Evolutionary conservation across 2,329 filamentous ascomycete genomes (phyloP), one percentile per base, ranked within the genome.

Genomic region (Colletotrichum sp.): DNA sequence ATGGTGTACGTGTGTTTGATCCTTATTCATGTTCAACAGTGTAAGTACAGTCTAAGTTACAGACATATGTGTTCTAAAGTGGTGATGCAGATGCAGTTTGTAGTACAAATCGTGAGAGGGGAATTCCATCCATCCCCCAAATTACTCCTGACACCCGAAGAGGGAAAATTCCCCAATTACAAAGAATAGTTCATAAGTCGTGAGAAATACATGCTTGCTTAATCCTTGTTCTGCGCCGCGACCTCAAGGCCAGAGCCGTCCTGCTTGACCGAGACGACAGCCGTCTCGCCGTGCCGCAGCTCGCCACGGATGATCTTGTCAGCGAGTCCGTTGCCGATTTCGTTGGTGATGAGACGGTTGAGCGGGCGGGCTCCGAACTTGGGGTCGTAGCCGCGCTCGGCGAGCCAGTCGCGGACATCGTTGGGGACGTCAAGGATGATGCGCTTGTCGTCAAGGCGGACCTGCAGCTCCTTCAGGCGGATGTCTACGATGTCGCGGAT

Each of bases 401-500:
- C 96, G 8, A 99, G 91, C 96, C 96, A 99, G 77, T 93, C 89
- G 81, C 94, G 95, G 57, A 96, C 95, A 5, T 93, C 88, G 62
- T 93, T 87, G 13, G 92, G 89, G 5, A 98, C 94, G 13, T 92
- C 84, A 6, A 99, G 89, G 1, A 87, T 90, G 83, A 99, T 98
- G 71, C 97, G 92, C 67, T 95, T 92, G 81, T 98, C 96, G 77
- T 97, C 93, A 2, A 99, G 91, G 55, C 96, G 92, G 68, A 87
- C 86, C 84, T 98, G 96, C 9, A 99, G 89, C 86, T 99, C 97
- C 77, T 90, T 91, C 64, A 99, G 89, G 36, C 97, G 92, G 78
- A 99, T 98, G 81, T 99, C 95, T 65, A 98, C 96, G 78, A 99
- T 99, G 81, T 98, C 96, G 34, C 95, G 91, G 72, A 99, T 90